Conservation (phyloP, 768 basidiomycete genomes). For the Amanita inopinata region DNA sequence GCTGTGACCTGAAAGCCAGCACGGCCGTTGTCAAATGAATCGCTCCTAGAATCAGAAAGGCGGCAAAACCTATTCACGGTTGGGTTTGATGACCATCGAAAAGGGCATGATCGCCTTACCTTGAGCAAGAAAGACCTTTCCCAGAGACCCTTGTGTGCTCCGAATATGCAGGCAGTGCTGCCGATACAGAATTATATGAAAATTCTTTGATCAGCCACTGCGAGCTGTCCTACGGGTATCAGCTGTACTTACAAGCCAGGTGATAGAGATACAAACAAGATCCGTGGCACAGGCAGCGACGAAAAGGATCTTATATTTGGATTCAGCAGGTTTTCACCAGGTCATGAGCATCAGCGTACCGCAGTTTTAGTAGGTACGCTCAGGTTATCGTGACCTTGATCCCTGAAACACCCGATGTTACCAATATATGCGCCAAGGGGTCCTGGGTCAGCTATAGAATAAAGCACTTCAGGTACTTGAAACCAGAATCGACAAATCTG, state of each 20-base stretch:
- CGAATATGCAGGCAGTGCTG: constrained; percentile 19
- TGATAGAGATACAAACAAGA: constrained; percentile 13
- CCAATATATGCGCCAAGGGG: constrained; percentile 3
- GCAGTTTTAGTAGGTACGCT: constrained; percentile 4
- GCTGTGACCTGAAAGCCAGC: constrained; percentile 13
- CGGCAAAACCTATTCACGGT: background rate
- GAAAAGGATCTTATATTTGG: constrained; percentile 12
- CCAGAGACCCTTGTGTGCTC: constrained; percentile 16
- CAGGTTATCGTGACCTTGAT: background rate
- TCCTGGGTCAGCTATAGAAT: background rate
- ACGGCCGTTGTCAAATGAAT: constrained; percentile 13
- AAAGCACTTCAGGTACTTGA: background rate
- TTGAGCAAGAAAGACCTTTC: constrained; percentile 16
- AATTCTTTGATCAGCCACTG: too few relatives aligned
- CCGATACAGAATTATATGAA: background rate
- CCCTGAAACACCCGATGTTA: constrained; percentile 10
- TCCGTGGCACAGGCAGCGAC: constrained; percentile 15
- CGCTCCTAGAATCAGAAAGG: constrained; percentile 10
- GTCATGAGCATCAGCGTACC: constrained; percentile 5
- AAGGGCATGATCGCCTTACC: constrained; percentile 8
- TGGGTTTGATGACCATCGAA: constrained; percentile 3
- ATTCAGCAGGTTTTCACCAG: background rate
- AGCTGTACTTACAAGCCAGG: constrained; percentile 12
- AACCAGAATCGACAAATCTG: background rate
- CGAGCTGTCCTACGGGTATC: background rate